phyloP scores from a whole-genome alignment of 768 basidiomycete genomes.

The Crassisporium funariophilum region DNA sequence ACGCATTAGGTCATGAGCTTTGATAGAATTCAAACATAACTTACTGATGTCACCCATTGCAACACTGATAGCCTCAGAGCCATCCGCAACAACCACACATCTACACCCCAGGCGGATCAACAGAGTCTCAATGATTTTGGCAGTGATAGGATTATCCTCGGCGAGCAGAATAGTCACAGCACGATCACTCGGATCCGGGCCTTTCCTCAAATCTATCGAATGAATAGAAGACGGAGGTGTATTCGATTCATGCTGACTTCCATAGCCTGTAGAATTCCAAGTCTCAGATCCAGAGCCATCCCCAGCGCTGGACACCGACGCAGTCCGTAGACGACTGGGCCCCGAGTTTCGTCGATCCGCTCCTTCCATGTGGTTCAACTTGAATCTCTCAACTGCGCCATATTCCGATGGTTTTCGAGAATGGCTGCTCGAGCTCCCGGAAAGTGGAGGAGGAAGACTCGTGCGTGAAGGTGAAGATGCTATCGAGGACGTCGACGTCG shows the following conservation, averaged over 20 bases:
- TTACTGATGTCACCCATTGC: constrained; percentile 97
- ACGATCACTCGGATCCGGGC: constrained; percentile 78
- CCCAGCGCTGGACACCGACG: constrained; percentile 81
- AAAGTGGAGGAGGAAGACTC: constrained; percentile 70
- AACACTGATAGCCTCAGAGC: constrained; percentile 95
- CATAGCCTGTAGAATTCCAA: constrained; percentile 64
- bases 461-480: constrained; percentile 86
- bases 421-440: constrained; percentile 64
- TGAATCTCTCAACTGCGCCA: constrained; percentile 87
- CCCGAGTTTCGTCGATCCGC: constrained; percentile 79
- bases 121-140: constrained; percentile 95
- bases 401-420: constrained; percentile 87
- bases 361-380: constrained; percentile 76
- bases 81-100: constrained; percentile 93
- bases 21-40: constrained; percentile 27
- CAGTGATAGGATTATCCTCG: constrained; percentile 97
- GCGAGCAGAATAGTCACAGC: constrained; percentile 94
- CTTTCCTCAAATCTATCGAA: constrained; percentile 78
- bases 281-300: constrained; percentile 79
- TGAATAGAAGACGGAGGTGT: constrained; percentile 87
- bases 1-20: constrained; percentile 21
- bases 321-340: constrained; percentile 85
- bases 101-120: constrained; percentile 93
- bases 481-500: constrained; percentile 89
- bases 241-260: constrained; percentile 56